Percentiles rank a stretch among this genome's conserved stretches.
phyloP scores from a whole-genome alignment of 805 yeast genomes.

The Metschnikowia koreensis region DNA sequence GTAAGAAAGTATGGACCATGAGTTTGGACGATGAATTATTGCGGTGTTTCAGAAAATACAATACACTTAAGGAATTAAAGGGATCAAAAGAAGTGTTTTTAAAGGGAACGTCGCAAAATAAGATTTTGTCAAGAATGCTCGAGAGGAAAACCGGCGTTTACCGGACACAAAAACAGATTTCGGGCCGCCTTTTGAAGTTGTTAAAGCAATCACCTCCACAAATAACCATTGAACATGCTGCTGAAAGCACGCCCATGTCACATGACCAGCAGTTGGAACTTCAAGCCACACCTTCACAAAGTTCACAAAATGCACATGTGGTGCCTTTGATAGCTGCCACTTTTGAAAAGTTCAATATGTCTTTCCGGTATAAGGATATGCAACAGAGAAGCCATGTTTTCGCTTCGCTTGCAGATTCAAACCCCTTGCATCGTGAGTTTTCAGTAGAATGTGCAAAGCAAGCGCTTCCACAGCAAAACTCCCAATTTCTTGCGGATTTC shows the following conservation, averaged over 20 bases:
- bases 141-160: slow-evolving; percentile 34
- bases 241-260: slow-evolving; percentile 7
- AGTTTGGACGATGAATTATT: slow-evolving; percentile 36
- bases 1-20: slow-evolving; percentile 32
- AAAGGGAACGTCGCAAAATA: slow-evolving; percentile 37
- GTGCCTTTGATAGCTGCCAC: background rate
- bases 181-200: slow-evolving; percentile 15
- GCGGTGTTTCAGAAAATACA: slow-evolving; percentile 35
- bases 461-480: slow-evolving; percentile 6
- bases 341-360: slow-evolving; percentile 12
- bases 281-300: background rate
- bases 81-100: slow-evolving; percentile 22
- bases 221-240: background rate
- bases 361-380: slow-evolving; percentile 11
- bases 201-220: slow-evolving; percentile 2
- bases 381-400: slow-evolving; percentile 11
- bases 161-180: slow-evolving; percentile 39
- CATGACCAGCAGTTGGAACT: background rate
- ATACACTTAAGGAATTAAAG: slow-evolving; percentile 29
- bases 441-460: background rate
- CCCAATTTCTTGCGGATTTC: slow-evolving; percentile 7
- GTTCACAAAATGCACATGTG: background rate
- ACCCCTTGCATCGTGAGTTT: background rate
- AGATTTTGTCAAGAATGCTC: slow-evolving; percentile 40
- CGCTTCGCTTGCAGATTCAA: slow-evolving; percentile 3